Conservation (phyloP, 805 yeast species). For the Phaffomyces antillensis region DNA sequence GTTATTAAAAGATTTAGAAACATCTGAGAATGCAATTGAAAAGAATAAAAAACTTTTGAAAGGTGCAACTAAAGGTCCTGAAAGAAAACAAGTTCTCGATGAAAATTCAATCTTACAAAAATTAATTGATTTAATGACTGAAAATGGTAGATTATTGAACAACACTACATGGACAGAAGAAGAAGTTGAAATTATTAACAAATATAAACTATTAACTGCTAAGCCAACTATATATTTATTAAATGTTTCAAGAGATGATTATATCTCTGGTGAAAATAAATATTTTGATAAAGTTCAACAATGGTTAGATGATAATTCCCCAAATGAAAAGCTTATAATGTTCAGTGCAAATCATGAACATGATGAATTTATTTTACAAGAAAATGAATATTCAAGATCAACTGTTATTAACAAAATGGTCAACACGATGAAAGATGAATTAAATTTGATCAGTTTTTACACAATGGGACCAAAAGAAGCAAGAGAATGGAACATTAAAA, state of each 20-base stretch:
- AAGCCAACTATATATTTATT: constrained; percentile 80
- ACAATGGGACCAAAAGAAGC: constrained; percentile 85
- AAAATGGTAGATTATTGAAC: constrained; percentile 57
- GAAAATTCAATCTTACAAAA: constrained; percentile 32
- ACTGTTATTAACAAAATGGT: constrained; percentile 62
- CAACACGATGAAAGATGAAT: constrained; percentile 53
- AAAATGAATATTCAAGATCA: constrained; percentile 26
- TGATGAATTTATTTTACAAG: constrained; percentile 20
- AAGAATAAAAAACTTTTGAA: constrained; percentile 34
- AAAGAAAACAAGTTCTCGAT: constrained; percentile 38
- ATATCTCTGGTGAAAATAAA: constrained; percentile 43
- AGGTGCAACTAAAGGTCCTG: constrained; percentile 37
- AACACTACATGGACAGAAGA: constrained; percentile 52
- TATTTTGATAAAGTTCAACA: constrained; percentile 41
- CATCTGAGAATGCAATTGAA: constrained; percentile 52
- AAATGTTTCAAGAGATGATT: constrained; percentile 70
- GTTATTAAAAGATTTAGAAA: constrained; percentile 71
- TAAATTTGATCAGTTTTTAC: constrained; percentile 73
- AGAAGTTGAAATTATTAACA: constrained; percentile 62
- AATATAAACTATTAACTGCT: constrained; percentile 71
- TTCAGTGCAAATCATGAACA: constrained; percentile 53
- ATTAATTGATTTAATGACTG: constrained; percentile 46
- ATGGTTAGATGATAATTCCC: constrained; percentile 66
- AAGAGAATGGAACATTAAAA: constrained; percentile 81
- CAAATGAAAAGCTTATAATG: constrained; percentile 63